Percentiles rank a stretch among this genome's conserved stretches.
Conservation (phyloP, 2,329 filamentous ascomycete species). For the Zasmidium angulare region DNA sequence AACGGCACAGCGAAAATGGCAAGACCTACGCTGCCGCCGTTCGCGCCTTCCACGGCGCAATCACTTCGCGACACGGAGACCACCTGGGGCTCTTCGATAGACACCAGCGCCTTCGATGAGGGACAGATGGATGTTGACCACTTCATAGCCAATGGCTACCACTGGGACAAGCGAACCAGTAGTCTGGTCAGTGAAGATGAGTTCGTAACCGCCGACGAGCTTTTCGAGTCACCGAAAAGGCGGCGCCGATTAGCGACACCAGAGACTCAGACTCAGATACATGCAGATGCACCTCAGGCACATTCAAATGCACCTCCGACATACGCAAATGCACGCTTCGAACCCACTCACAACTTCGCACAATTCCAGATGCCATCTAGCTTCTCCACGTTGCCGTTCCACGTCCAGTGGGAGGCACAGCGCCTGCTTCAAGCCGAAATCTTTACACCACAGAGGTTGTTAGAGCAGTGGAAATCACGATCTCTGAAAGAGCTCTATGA, state of each 20-base stretch:
- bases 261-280: too few relatives aligned
- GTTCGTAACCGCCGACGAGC: not conserved
- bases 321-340: too few relatives aligned
- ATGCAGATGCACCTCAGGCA: too few relatives aligned
- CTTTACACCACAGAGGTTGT: constrained; percentile 14
- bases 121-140: not conserved
- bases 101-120: not conserved
- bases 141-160: not conserved
- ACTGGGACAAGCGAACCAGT: not conserved
- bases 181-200: not conserved
- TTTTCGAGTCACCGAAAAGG: not conserved
- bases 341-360: constrained; percentile 12
- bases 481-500: constrained; percentile 14
- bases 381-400: constrained; percentile 18
- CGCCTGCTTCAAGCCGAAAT: constrained; percentile 20
- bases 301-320: too few relatives aligned
- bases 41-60: not conserved
- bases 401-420: constrained; percentile 23
- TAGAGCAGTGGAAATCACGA: constrained; percentile 9
- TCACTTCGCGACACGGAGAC: not conserved
- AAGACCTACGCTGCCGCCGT: not conserved
- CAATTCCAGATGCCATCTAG: constrained; percentile 14
- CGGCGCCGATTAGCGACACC: not conserved
- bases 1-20: constrained; percentile 4
- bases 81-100: constrained; percentile 4